phyloP scores from a whole-genome alignment of 2,329 filamentous ascomycete genomes.

The Fusarium redolens region DNA sequence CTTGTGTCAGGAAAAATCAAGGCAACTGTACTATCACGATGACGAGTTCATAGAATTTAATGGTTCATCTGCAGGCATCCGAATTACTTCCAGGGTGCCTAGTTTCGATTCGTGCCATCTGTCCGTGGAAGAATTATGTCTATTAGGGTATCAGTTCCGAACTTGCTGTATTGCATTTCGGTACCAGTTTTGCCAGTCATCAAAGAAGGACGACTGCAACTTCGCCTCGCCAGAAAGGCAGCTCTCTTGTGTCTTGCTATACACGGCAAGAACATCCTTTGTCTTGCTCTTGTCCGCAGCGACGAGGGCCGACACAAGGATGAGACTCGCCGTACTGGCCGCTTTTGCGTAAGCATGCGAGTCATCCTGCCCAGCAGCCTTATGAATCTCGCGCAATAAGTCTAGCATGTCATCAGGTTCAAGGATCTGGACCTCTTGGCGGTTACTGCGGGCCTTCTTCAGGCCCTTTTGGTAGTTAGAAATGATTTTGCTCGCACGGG shows the following conservation, averaged over 20 bases:
- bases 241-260: constrained; percentile 67
- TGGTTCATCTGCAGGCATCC: constrained; percentile 45
- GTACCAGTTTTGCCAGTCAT: constrained; percentile 81
- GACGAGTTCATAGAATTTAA: constrained; percentile 52
- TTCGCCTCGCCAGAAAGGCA: constrained; percentile 70
- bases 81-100: constrained; percentile 9
- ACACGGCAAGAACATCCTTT: constrained; percentile 69
- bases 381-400: constrained; percentile 75
- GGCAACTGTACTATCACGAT: constrained; percentile 52
- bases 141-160: constrained; percentile 38
- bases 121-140: constrained; percentile 11
- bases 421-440: constrained; percentile 49
- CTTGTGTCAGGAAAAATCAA: constrained; percentile 32
- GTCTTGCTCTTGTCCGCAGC: constrained; percentile 64
- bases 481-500: constrained; percentile 79
- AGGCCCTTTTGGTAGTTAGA: constrained; percentile 76
- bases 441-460: constrained; percentile 64
- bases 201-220: constrained; percentile 74
- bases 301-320: constrained; percentile 72
- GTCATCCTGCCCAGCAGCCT: constrained; percentile 70
- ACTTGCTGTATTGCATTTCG: constrained; percentile 59
- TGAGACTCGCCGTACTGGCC: constrained; percentile 77
- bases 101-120: constrained; percentile 14
- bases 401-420: constrained; percentile 64
- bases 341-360: constrained; percentile 79